Percentiles rank a stretch among this genome's conserved stretches.
These are phyloP conservation scores for Ascochyta viciae-villosae DNA, from an alignment of 2,329 filamentous ascomycete species.

Conservation along the genomic window DNA sequence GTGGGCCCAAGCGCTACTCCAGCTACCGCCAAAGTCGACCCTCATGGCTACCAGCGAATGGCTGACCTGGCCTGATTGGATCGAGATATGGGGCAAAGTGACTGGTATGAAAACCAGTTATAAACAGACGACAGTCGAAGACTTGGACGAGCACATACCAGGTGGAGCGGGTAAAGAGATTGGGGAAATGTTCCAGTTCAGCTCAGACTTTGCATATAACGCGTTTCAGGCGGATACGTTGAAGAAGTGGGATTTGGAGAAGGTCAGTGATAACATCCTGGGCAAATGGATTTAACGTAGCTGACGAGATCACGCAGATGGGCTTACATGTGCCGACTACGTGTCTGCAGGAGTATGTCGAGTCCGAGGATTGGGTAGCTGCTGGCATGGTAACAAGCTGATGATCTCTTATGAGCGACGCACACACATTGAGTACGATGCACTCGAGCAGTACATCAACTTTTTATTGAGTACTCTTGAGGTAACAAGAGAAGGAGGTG, in stretches of 20 bases:
- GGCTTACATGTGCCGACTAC: constrained; percentile 19
- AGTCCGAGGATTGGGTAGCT: constrained; percentile 30
- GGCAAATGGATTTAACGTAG: not conserved
- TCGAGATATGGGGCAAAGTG: constrained; percentile 29
- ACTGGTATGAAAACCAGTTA: constrained; percentile 28
- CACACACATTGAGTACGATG: too few species aligned
- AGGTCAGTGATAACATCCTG: constrained; percentile 6
- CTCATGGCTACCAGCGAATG: constrained; percentile 33
- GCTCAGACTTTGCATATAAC: constrained; percentile 43
- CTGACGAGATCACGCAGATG: constrained; percentile 14
- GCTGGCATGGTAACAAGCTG: constrained; percentile 14
- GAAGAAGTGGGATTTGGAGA: constrained; percentile 19
- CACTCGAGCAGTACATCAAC: not conserved
- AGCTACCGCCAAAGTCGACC: constrained; percentile 27
- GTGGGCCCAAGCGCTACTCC: constrained; percentile 27
- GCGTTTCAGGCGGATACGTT: constrained; percentile 31
- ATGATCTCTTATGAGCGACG: not conserved
- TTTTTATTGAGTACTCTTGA: not conserved
- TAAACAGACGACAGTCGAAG: constrained; percentile 20
- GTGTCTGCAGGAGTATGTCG: constrained; percentile 18
- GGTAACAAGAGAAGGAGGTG: not conserved
- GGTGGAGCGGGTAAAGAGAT: constrained; percentile 35
- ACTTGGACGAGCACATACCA: constrained; percentile 28
- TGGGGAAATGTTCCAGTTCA: constrained; percentile 38
- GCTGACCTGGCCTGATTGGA: constrained; percentile 30